Base-by-base conservation (phyloP, 257 asterid species). In the Voacanga thouarsii region DNA sequence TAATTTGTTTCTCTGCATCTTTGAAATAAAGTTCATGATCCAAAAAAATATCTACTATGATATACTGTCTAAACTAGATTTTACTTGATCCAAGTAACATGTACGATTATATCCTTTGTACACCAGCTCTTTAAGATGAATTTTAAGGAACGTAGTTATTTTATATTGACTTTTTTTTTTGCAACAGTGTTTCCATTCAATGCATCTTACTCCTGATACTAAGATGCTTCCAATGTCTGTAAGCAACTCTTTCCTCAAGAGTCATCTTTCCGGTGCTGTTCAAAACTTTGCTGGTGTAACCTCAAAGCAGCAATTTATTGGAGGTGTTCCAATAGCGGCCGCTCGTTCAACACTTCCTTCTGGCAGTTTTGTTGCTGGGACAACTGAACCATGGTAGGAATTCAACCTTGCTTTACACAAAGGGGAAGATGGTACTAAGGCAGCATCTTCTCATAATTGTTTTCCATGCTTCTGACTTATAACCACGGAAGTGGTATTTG, bases 381-480 rank as follows among this genome's bases (percentile, higher is more conserved):
- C 84, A 39, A 70, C 87, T 28, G 93, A 89, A 77, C 87, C 85
- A 55, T 78, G 92, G 97, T 92, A 85, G 76, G 88, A 64, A 65
- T 23, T 66, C 19, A 7, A 41, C 28, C 19, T 33, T 19, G 14
- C 41, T 76, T 21, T 11, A 24, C 7, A 28, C 49, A 43, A 37
- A 75, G 44, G 39, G 72, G 8, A 69, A 37, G 33, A 24, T 30
- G 9, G 39, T 66, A 41, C 68, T 21, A 39, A 50, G 7, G 16
- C 59, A 53, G 2, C 12, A 61, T 61, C 12, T 61, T 10, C 19
- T 61, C 41, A 61, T 26, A 6, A n/a, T 61, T 61, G 12, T 6
- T 53, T n/a, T 23, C 33, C 12, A 37, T 16, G 4, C 7, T 18
- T 1, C 0, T n/a, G 10, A 49, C 55, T 49, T 49, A 10, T 5